Percentiles rank a stretch among this genome's conserved stretches.
These are phyloP conservation scores for Solanum bukasovii DNA, from an alignment of 257 asterid genomes.

Conservation along the genomic window DNA sequence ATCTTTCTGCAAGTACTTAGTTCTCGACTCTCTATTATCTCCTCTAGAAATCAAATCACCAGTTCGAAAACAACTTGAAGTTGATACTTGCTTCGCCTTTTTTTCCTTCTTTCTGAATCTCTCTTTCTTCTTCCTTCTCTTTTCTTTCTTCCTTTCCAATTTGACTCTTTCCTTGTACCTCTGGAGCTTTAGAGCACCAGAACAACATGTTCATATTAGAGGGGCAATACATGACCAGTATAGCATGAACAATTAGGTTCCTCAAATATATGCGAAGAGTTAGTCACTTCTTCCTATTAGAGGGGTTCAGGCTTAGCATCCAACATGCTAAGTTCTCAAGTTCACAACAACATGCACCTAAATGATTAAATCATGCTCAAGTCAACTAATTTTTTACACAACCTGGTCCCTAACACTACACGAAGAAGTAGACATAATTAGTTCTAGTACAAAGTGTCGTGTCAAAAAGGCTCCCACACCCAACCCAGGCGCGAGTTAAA, in stretches of 20 bases:
- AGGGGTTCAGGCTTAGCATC: neutral
- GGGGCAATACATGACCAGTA: slow-evolving; percentile 10
- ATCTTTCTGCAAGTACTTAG: neutral
- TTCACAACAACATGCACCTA: neutral
- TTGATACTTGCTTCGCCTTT: slow-evolving; percentile 10
- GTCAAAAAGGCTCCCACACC: neutral
- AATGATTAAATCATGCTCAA: neutral
- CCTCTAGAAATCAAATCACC: neutral
- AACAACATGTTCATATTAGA: slow-evolving; percentile 38
- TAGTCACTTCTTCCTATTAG: neutral
- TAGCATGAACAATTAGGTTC: slow-evolving; percentile 4
- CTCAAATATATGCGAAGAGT: neutral
- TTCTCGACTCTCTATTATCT: slow-evolving; percentile 3
- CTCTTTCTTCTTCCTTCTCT: slow-evolving; percentile 27
- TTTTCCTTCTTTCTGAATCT: slow-evolving; percentile 7
- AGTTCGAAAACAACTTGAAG: neutral
- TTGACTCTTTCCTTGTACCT: slow-evolving; percentile 39
- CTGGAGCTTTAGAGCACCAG: slow-evolving; percentile 88
- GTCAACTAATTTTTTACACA: neutral
- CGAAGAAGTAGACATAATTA: neutral
- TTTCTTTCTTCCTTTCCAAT: slow-evolving; percentile 38
- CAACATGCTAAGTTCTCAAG: neutral
- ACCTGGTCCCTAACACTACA: neutral
- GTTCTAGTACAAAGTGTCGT: neutral
- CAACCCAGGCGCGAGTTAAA: neutral